Conservation (phyloP, 2,329 filamentous ascomycete genomes). For the Coniochaeta hoffmannii region DNA sequence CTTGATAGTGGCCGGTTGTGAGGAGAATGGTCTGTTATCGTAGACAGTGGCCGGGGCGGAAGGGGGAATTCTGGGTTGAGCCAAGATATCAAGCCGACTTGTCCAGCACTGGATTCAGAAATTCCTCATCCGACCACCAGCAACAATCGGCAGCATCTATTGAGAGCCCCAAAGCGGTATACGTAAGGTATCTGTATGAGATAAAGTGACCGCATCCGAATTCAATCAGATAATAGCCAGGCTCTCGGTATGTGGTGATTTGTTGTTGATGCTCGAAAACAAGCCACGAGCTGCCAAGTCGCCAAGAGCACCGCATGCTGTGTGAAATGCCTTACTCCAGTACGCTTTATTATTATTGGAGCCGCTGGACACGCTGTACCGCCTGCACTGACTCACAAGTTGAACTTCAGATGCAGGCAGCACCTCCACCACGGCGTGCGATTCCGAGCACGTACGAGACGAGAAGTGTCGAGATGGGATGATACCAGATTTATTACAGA, state of each 20-base stretch:
- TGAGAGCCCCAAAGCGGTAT: neutral
- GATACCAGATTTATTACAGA: neutral
- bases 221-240: too few species aligned
- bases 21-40: too few species aligned
- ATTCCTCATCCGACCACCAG: too few species aligned
- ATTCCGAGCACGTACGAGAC: neutral
- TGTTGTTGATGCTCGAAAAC: neutral
- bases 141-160: neutral
- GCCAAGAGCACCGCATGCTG: neutral
- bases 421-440: neutral
- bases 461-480: neutral
- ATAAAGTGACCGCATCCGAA: neutral
- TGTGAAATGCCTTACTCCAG: neutral
- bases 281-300: neutral
- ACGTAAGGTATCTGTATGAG: neutral
- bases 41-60: neutral
- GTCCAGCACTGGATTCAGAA: too few species aligned
- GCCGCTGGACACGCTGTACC: neutral
- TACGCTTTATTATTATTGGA: neutral
- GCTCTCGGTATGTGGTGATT: constrained; percentile 1
- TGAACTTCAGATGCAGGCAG: neutral
- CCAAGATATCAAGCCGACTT: neutral
- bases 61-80: neutral
- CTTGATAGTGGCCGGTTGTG: too few species aligned
- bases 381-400: neutral